Percentiles rank a stretch among this genome's conserved stretches.
Conservation (phyloP, 306 rosid genomes). For the Cucumis hystrix region DNA sequence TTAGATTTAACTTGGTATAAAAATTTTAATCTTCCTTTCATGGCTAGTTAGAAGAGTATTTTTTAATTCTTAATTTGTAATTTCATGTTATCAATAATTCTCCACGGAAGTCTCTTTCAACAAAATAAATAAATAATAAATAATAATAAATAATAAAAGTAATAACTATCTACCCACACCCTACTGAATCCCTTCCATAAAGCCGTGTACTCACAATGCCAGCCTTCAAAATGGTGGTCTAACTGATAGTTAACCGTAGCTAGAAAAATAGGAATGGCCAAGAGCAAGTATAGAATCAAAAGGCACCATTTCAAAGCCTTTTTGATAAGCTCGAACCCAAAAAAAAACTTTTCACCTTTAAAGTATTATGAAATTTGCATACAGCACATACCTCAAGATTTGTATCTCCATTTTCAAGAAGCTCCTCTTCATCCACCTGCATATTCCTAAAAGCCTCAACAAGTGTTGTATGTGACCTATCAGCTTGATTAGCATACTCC, state of each 20-base stretch:
- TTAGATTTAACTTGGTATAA: not conserved
- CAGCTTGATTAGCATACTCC: conserved; percentile 51
- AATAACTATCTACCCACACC: not conserved
- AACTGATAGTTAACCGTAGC: not conserved
- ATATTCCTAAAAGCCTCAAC: conserved; percentile 73
- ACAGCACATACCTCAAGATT: conserved; percentile 43
- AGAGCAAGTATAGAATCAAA: not conserved
- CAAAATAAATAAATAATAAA: too few species aligned
- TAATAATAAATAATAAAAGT: too few species aligned
- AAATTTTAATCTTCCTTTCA: not conserved
- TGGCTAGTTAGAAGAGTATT: not conserved
- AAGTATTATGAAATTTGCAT: conserved; percentile 6
- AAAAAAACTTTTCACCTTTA: not conserved
- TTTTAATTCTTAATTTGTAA: not conserved
- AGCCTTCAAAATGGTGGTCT: not conserved
- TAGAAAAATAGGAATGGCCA: not conserved
- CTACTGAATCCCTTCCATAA: not conserved
- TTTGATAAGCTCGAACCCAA: not conserved
- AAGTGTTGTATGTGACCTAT: conserved; percentile 41
- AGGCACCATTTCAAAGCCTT: not conserved
- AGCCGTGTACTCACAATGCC: not conserved
- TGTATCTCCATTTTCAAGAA: conserved; percentile 67
- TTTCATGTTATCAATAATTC: not conserved
- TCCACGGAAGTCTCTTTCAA: not conserved
- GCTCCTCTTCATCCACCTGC: conserved; percentile 51